Evolutionary conservation across 1,139 yeast genomes (phyloP).

Genomic region (Barnettozyma hawaiiensis): DNA sequence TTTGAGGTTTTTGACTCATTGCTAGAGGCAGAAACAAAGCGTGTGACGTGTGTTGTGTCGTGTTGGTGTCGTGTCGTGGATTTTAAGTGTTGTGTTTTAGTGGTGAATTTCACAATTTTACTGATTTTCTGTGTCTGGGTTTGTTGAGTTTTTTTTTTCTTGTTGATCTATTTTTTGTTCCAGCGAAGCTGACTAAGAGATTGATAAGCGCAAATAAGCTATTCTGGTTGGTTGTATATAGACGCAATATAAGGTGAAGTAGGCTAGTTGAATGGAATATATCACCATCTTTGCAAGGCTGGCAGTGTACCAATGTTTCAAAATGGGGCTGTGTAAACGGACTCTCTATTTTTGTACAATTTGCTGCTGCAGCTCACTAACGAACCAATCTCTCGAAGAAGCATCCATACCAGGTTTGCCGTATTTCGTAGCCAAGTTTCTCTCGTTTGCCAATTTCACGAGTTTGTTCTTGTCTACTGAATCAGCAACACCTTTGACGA

Average conservation of each 20-base stretch:
- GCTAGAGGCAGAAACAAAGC: not conserved
- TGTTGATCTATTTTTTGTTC: too few species aligned
- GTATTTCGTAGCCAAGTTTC: not conserved
- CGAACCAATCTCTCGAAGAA: conserved; percentile 2
- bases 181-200: too few species aligned
- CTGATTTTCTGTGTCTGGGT: too few species aligned
- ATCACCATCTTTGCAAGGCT: too few species aligned
- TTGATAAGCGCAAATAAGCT: too few species aligned
- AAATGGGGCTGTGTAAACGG: too few species aligned
- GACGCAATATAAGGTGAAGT: too few species aligned
- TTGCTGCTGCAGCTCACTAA: not conserved
- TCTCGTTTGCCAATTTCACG: not conserved
- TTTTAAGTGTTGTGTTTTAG: not conserved
- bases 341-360: not conserved
- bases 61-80: not conserved
- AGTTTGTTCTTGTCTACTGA: not conserved
- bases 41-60: not conserved
- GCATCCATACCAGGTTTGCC: conserved; percentile 3
- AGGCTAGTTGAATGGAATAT: too few species aligned
- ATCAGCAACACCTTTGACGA: not conserved
- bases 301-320: too few species aligned
- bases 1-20: not conserved
- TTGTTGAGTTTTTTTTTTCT: not conserved
- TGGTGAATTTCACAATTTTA: too few species aligned
- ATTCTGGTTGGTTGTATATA: too few species aligned